phyloP scores from a whole-genome alignment of 2,329 filamentous ascomycete genomes.

The Colletotrichum lini region DNA sequence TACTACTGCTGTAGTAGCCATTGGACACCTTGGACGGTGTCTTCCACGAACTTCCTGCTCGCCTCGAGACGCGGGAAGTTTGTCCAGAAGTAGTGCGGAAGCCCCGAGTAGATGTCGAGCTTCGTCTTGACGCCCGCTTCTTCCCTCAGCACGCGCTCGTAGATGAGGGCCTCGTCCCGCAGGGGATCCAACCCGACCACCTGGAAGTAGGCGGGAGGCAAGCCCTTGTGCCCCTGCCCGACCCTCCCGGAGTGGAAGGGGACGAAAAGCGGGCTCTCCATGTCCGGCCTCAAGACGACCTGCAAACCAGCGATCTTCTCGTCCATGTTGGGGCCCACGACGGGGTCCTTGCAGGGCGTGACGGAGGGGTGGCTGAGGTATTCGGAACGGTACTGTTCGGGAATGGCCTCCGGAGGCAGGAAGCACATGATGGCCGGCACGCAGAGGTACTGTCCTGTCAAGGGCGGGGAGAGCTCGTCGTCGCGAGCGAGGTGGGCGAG shows the following conservation, averaged over 20 bases:
- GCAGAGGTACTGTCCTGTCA: constrained; percentile 55
- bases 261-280: constrained; percentile 37
- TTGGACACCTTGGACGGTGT: constrained; percentile 17
- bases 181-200: constrained; percentile 65
- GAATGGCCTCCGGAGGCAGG: constrained; percentile 17
- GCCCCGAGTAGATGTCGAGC: constrained; percentile 50
- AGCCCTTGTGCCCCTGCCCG: constrained; percentile 18
- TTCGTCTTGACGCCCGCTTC: constrained; percentile 60
- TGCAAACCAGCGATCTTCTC: not conserved
- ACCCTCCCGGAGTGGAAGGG: constrained; percentile 22
- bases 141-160: constrained; percentile 62
- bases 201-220: constrained; percentile 55
- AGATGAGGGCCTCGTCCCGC: constrained; percentile 67
- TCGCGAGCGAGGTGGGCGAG: constrained; percentile 58
- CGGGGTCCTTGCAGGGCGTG: constrained; percentile 8
- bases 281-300: constrained; percentile 20
- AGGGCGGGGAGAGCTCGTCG: constrained; percentile 53
- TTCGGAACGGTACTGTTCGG: constrained; percentile 30
- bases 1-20: constrained; percentile 36
- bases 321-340: not conserved
- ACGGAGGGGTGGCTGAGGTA: constrained; percentile 31
- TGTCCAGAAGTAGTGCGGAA: constrained; percentile 39
- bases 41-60: constrained; percentile 24
- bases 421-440: constrained; percentile 30
- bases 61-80: constrained; percentile 25